Evolutionary conservation across 108 stramenopile genomes (phyloP), one percentile per base, ranked within the genome.

Genomic region (Cyclostephanos invisitatus): DNA sequence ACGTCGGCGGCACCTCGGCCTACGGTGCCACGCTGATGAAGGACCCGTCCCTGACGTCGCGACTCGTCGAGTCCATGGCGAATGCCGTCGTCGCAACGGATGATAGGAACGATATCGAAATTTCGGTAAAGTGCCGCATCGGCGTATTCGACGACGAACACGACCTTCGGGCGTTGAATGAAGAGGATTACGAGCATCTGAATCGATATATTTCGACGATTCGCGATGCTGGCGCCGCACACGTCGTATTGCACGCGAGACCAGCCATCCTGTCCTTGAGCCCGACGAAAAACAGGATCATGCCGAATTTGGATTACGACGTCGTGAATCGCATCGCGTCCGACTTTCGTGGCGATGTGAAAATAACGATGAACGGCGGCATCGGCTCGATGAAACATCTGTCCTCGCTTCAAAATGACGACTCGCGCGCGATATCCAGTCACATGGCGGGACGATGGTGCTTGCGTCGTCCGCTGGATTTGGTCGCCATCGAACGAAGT

Each of bases 1-100:
- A 83, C 47, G 55, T 70, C 20, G 85, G 85, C 7, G 85, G 85
- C 40, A 70, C 85, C 25, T 20, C 82, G 5, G 72, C 76, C 14
- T 85, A 83, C 35, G 82, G 85, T 28, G 85, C 82, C 12, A 83
- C 78, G 35, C 66, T 85, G 3, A 85, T 85, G 85, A 80, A 81
- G 44, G 42, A 83, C 7, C 64, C 79, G 15, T 24, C 20, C 7
- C 53, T 83, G 22, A 85, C 85, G n/a, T 28, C 54, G 18, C 20
- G 21, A 40, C 62, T 85, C 14, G 70, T 83, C 8, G 61, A 73
- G 24, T 36, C 78, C 15, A 58, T 67, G 12, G 55, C 20, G 3
- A 46, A 74, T 37, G 68, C 42, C 36, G 24, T 38, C n/a, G 49
- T n/a, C n/a, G n/a, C n/a, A n/a, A n/a, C n/a, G n/a, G n/a, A n/a